phyloP scores from a whole-genome alignment of 75 land plant species.

The Larix kaempferi region DNA sequence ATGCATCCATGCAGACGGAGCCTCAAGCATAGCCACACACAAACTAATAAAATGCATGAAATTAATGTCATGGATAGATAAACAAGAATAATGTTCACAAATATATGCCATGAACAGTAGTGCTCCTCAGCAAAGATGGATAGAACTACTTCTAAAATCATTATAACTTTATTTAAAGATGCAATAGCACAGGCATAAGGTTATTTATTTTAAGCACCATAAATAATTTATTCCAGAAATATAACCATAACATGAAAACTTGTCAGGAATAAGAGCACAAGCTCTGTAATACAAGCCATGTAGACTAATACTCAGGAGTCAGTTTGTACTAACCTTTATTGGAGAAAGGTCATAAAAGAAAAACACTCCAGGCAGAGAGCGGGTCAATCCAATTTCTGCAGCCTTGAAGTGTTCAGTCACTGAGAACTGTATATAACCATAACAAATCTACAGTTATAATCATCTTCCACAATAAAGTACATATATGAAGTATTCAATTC shows the following conservation, averaged over 20 bases:
- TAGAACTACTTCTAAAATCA: neutral
- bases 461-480: neutral
- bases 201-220: no score
- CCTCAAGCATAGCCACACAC: no score
- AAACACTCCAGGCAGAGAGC: constrained; percentile 80
- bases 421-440: constrained; percentile 61
- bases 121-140: neutral
- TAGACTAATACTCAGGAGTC: neutral
- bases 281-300: neutral
- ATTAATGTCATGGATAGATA: neutral
- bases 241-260: no score
- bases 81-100: neutral
- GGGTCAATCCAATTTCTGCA: constrained; percentile 36
- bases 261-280: no score
- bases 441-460: neutral
- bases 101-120: neutral
- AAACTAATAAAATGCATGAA: no score
- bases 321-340: constrained; percentile 60
- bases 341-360: constrained; percentile 96
- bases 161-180: neutral
- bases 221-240: no score
- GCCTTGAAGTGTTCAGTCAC: constrained; percentile 86
- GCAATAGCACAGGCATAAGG: no score
- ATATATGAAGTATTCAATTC: neutral
- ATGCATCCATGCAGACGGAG: neutral